Evolutionary conservation across 139 green algal species (phyloP), one percentile per base, ranked within the genome.

Genomic region (Chlorella sp.): DNA sequence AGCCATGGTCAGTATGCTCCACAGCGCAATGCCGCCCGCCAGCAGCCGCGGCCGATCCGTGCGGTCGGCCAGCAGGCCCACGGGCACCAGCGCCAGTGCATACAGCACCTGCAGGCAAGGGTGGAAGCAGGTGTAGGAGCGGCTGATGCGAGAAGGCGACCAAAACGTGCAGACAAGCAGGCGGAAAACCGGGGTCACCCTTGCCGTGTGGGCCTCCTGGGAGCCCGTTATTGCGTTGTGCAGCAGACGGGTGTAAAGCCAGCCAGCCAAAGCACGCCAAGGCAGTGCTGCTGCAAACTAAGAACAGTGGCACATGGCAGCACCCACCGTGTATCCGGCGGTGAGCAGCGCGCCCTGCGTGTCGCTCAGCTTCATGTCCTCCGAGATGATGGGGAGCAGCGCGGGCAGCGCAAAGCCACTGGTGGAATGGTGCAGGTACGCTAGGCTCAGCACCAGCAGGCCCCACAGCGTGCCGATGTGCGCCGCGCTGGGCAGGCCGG

Each of bases 401-500:
- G 94, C 92, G 36, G 95, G 95, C 68, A 98, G 82, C 26, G 89
- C 92, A 90, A 95, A 98, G 21, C 91, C 91, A 23, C 84, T 91
- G 26, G 92, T 95, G 23, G 93, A 94, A 80, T 96, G 93, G 87
- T 98, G 95, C n/a, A 98, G 84, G 72, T 98, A 98, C 16, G 92
- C 90, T 1, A 97, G 38, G 39, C 67, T 89, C 11, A 98, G 85
- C 21, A 98, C 85, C 32, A 92, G 62, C 74, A 98, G 83, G 25
- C 90, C 91, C 93, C 93, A 97, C 21, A 96, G 71, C 30, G 92
- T 94, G 38, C 83, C 89, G 18, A 92, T 70, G 56, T 28, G 28
- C 25, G 74, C 57, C 9, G 47, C 32, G 7, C 36, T 38, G 17
- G 69, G 76, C 74, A 71, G 41, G 18, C 21, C 44, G 1, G 62